Base-by-base conservation (phyloP, 345 rosid genomes). In the Brassica incana region DNA sequence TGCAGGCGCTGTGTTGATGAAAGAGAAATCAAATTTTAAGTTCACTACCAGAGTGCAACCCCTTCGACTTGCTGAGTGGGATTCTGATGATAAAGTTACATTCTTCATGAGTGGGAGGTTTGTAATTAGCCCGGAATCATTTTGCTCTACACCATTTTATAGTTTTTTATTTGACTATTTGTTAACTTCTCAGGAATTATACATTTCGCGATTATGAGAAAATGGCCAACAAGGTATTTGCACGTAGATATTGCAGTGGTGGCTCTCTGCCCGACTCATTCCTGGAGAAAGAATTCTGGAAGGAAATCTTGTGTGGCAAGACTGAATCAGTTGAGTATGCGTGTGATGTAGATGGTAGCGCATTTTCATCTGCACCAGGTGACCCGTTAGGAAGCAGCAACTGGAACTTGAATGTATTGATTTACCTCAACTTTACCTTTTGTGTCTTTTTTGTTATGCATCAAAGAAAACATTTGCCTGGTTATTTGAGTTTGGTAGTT, bases 281-380 rank as follows among this genome's bases (percentile, higher is more conserved):
- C 93, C 56, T 96, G 99, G 99, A 96, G 88, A 92, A 96, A 87
- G 97, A 96, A 85, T 96, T 96, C 88, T 96, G 99, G 99, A 83
- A 91, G 78, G 98, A 96, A 88, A 93, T 96, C 84, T 88, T 91
- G 20, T 83, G 87, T 85, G 99, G 99, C 84, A 96, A 89, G 94
- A 91, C 90, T 65, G 99, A 96, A 85, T 82, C 90, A 68, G 99
- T 96, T 85, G 99, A 96, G 86, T 96, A 96, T 90, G 99, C 99
- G 38, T 96, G 99, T 74, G 98, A 96, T 86, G 99, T 96, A 85
- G 99, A 96, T 79, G 99, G 99, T 74, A 93, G 93, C 80, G 99
- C 99, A 77, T 96, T 96, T 85, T 96, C 99, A 83, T 93, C 97
- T 73, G 88, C 91, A 80, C 85, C 90, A 72, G 76, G 79, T 77